Evolutionary conservation across 371 early-diverging fungal species (phyloP).

Genomic region (Nematocida sp.): DNA sequence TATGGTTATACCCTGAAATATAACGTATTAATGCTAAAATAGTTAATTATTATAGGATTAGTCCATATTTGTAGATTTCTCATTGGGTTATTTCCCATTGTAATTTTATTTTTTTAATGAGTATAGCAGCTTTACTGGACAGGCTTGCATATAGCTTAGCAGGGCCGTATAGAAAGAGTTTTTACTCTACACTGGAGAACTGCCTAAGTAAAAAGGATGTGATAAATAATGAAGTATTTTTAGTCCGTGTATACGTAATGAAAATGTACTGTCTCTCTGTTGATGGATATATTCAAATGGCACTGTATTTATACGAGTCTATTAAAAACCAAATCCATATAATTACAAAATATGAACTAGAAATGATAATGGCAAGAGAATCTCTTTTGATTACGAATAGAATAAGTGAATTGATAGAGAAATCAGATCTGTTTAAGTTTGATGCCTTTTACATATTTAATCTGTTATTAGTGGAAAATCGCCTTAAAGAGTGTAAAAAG

Average conservation of each 20-base stretch:
- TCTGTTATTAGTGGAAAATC: not conserved
- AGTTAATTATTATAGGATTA: too few species aligned
- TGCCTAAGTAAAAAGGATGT: slow-evolving; percentile 1
- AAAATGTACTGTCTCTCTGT: slow-evolving; percentile 31
- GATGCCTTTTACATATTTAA: slow-evolving; percentile 9
- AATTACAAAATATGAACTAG: not conserved
- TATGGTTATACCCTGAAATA: too few species aligned
- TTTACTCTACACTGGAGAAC: slow-evolving; percentile 5
- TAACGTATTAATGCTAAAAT: too few species aligned
- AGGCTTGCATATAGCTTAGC: slow-evolving; percentile 21
- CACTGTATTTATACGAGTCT: not conserved
- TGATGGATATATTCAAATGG: slow-evolving; percentile 17
- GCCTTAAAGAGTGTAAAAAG: not conserved
- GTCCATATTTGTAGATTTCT: too few species aligned
- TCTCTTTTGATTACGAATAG: not conserved
- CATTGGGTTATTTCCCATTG: not conserved
- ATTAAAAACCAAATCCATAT: not conserved
- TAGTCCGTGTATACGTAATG: not conserved
- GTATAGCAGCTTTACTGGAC: slow-evolving; percentile 6
- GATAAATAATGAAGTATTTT: not conserved
- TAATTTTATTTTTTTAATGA: not conserved
- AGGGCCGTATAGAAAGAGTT: slow-evolving; percentile 19
- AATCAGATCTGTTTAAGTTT: not conserved
- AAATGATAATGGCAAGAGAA: not conserved
- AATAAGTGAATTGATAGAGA: not conserved